Evolutionary conservation across 148 eudicot species (phyloP).

Genomic region (Rhododendron mucronatum): DNA sequence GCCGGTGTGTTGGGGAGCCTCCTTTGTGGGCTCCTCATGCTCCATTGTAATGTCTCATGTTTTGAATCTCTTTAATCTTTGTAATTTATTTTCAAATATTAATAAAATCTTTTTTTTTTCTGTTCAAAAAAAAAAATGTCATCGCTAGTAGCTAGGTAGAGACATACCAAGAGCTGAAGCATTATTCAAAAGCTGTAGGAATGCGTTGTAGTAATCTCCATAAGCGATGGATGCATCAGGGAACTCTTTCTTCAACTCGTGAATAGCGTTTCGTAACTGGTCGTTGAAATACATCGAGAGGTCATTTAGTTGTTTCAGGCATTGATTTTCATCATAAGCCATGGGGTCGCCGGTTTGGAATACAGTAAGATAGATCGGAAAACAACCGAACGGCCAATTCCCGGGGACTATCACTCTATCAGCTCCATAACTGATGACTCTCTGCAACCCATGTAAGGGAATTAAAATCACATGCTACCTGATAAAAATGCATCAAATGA

Average conservation of each 20-base stretch:
- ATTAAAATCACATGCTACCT: neutral
- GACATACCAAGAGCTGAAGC: neutral
- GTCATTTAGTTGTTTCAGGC: neutral
- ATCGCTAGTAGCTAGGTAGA: neutral
- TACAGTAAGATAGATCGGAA: slow-evolving; percentile 20
- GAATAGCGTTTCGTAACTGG: slow-evolving; percentile 1
- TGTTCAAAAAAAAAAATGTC: too few species aligned
- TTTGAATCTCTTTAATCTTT: too few species aligned
- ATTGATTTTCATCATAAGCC: slow-evolving; percentile 1
- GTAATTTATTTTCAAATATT: too few species aligned
- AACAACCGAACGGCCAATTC: slow-evolving; percentile 21
- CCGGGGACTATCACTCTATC: slow-evolving; percentile 24
- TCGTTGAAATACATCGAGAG: slow-evolving; percentile 3
- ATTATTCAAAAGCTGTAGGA: neutral
- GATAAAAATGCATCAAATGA: neutral
- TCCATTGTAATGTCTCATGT: too few species aligned
- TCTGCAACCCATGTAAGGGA: slow-evolving; percentile 8
- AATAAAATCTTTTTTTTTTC: too few species aligned
- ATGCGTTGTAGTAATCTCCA: slow-evolving; percentile 18
- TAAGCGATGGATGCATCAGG: slow-evolving; percentile 6
- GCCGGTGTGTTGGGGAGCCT: too few species aligned
- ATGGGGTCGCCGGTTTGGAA: neutral
- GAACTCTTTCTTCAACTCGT: slow-evolving; percentile 1
- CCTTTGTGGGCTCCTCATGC: too few species aligned
- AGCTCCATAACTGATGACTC: slow-evolving; percentile 19